Percentiles rank a stretch among this genome's conserved stretches.
These are phyloP conservation scores for Emydomyces testavorans DNA, from an alignment of 2,329 filamentous ascomycete genomes.

Conservation along the genomic window DNA sequence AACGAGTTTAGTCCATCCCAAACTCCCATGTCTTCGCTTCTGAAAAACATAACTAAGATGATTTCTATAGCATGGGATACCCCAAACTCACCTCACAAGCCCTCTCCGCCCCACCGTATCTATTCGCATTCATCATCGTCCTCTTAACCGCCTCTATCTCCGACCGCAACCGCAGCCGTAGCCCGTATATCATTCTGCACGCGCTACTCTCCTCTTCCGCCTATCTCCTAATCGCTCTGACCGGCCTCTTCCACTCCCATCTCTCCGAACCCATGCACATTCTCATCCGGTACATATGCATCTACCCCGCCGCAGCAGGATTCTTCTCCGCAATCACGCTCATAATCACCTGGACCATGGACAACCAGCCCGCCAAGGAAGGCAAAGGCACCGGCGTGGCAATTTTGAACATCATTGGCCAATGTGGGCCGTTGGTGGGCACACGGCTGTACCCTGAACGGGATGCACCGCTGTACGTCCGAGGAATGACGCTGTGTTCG, in stretches of 20 bases:
- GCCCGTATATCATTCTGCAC: conserved; percentile 55
- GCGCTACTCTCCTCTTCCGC: conserved; percentile 57
- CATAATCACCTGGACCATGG: conserved; percentile 78
- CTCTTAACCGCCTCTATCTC: conserved; percentile 61
- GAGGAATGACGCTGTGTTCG: conserved; percentile 53
- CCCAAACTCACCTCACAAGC: conserved; percentile 57
- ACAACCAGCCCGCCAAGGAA: conserved; percentile 62
- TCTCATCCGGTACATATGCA: conserved; percentile 53
- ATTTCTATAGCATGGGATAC: conserved; percentile 52
- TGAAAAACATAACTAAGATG: conserved; percentile 12
- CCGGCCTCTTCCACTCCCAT: conserved; percentile 35
- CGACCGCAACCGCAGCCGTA: conserved; percentile 53
- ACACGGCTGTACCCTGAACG: conserved; percentile 50
- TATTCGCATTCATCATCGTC: conserved; percentile 61
- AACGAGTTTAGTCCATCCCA: conserved; percentile 37
- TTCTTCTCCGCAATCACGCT: conserved; percentile 78
- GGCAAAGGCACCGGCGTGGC: conserved; percentile 67
- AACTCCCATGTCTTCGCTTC: conserved; percentile 13
- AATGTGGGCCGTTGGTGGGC: conserved; percentile 63
- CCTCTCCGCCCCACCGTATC: conserved; percentile 69
- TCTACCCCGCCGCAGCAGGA: conserved; percentile 67
- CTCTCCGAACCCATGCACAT: conserved; percentile 26
- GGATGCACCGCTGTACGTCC: conserved; percentile 51
- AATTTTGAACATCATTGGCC: conserved; percentile 68
- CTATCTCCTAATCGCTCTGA: conserved; percentile 49